Conservation (phyloP, 768 basidiomycete species). For the Rhodotorula paludigena region DNA sequence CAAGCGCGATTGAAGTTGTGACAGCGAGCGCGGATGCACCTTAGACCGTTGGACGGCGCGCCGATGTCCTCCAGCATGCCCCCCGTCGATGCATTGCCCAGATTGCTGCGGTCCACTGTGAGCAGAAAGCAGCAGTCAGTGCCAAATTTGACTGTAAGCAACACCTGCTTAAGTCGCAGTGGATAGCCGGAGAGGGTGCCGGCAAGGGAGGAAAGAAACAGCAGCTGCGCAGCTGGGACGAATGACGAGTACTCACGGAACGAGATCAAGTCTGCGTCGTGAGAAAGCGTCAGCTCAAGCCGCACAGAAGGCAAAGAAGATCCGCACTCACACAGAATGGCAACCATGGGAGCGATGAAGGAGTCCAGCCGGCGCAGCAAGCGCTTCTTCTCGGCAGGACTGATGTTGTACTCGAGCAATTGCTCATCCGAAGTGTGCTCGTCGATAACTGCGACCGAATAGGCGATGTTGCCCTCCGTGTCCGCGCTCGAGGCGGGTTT, state of each 20-base stretch:
- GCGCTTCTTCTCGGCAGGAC: constrained; percentile 8
- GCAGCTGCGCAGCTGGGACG: background rate
- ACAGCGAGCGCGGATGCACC: too few species aligned
- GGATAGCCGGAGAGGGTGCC: background rate
- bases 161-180: background rate
- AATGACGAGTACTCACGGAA: background rate
- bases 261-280: background rate
- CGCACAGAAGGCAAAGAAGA: background rate
- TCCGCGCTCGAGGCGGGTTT: background rate
- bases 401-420: constrained; percentile 8
- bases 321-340: constrained; percentile 15
- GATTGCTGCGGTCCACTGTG: background rate
- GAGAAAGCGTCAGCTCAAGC: background rate
- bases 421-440: constrained; percentile 11
- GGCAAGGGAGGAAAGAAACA: too few species aligned
- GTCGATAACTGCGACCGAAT: background rate
- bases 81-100: background rate
- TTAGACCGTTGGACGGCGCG: constrained; percentile 15
- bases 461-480: background rate
- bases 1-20: constrained; percentile 11
- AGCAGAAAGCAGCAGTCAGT: too few species aligned
- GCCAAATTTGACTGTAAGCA: background rate
- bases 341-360: constrained; percentile 22
- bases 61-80: constrained; percentile 19
- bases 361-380: constrained; percentile 24